Evolutionary conservation across 2,329 filamentous ascomycete species (phyloP), one percentile per base, ranked within the genome.

Genomic region (Tolypocladium ovalisporum): DNA sequence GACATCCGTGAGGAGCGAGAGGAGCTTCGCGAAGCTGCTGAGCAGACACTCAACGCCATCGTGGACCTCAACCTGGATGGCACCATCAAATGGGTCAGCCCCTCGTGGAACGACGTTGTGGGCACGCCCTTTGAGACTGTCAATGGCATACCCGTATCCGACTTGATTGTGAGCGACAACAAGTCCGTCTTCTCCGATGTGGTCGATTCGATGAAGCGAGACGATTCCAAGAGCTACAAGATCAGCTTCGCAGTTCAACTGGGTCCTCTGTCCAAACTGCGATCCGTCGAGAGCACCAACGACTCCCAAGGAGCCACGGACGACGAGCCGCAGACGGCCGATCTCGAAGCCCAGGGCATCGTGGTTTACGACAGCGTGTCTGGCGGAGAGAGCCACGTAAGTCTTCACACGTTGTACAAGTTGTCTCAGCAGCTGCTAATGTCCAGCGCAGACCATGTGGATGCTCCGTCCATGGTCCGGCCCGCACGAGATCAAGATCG

Each of bases 11-110:
- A 95, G 68, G 91, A 97, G 76, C 84, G 92, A 61, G 89, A 96
- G 69, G 93, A 97, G 70, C 81, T 99, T 64, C 91, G 92, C 68
- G 90, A 96, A 76, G 94, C 93, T 44, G 94, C 93, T 54, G 93
- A 97, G 74, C 90, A 97, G 76, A 97, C 92, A 27, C 80, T 96
- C 70, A 99, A 97, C 73, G 89, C 96, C 62, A 96, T 99, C 70
- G 82, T 99, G 69, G 93, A 99, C 75, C 80, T 99, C 62, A 90
- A 91, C 67, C 81, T 97, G 57, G 89, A 97, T 68, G 90, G 90
- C 62, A 88, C 85, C 60, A 88, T 99, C 66, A 88, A 91, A 73
- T 99, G 94, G 90, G 92, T 96, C 65, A 97, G 93, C 70, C 90
- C 92, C 15, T 97, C 93, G 19, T 99, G 94, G 94, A 83, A 84